Evolutionary conservation across 2,329 filamentous ascomycete genomes (phyloP), one percentile per base, ranked within the genome.

Genomic region (Sporothrix phasma): DNA sequence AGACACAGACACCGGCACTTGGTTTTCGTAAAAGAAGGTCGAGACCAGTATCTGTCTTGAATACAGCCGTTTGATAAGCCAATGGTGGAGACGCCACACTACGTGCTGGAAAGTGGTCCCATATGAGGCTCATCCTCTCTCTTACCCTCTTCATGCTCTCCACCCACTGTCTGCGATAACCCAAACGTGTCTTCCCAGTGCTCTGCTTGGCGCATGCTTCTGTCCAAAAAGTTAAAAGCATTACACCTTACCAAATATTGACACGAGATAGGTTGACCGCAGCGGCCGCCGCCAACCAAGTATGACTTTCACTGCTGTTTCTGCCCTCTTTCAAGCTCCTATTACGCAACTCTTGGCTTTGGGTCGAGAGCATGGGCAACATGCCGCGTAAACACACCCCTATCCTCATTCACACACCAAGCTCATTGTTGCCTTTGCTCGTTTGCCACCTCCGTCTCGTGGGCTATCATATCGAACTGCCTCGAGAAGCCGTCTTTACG

Each of bases 71-170:
- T 39, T 46, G 24, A 45, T 41, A 46, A 19, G 37, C 45, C 37
- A 45, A 58, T 58, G 43, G 19, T n/a, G 31, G 17, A 39, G 39
- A 59, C 56, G 56, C 56, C 56, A 59, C 39, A 59, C 31, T 59
- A 59, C 56, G 56, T 59, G 39, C 22, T 13, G 7, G 39, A 54
- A 26, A 15, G 37, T n/a, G n/a, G n/a, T n/a, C n/a, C n/a, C n/a
- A n/a, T 26, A 26, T 31, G 24, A 24, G 37, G 31, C 5, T 26
- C 31, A 24, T 19, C 5, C 7, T 39, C 3, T 29, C 39, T 26
- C 22, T 11, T 43, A 4, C 19, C n/a, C 19, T 26, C 31, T 11
- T 26, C 19, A 39, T 56, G 51, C 19, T 31, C 15, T 56, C 11
- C 54, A 26, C 37, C 54, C 22, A 58, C 53, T 41, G 34, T 56